Percentiles rank a stretch among this genome's conserved stretches.
These are phyloP conservation scores for Penicillium sumatraense DNA, from an alignment of 2,329 filamentous ascomycete species.

Conservation along the genomic window DNA sequence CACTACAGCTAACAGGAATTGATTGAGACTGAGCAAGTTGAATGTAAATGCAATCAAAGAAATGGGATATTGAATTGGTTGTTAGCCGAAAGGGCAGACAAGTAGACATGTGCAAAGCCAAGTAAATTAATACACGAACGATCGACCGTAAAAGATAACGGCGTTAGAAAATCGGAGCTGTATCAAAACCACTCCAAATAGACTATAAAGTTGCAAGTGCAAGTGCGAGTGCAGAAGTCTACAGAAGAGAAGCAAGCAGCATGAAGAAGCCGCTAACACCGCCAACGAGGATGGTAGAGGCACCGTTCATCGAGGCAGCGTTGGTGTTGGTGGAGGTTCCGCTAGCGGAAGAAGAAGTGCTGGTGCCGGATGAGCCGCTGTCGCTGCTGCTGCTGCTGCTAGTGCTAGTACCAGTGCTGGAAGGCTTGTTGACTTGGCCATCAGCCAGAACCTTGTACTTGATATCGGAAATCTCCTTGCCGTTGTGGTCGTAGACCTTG, in stretches of 20 bases:
- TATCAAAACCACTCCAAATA: not conserved
- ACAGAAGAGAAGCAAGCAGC: slow-evolving; percentile 34
- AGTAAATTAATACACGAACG: slow-evolving; percentile 14
- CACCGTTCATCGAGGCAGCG: slow-evolving; percentile 28
- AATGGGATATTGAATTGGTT: slow-evolving; percentile 3
- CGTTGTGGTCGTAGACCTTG: slow-evolving; percentile 61
- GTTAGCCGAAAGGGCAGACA: not conserved
- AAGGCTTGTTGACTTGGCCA: slow-evolving; percentile 60
- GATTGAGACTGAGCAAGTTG: too few species aligned
- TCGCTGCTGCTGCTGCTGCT: slow-evolving; percentile 13
- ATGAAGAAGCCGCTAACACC: slow-evolving; percentile 33
- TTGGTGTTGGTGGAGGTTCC: slow-evolving; percentile 15
- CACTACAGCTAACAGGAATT: too few species aligned
- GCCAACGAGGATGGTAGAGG: slow-evolving; percentile 27
- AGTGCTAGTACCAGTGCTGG: slow-evolving; percentile 26
- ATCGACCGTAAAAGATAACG: not conserved
- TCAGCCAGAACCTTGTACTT: slow-evolving; percentile 59
- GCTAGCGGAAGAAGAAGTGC: slow-evolving; percentile 10
- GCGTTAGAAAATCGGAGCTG: not conserved
- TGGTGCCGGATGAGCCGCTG: slow-evolving; percentile 8
- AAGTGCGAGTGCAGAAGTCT: too few species aligned
- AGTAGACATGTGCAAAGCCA: slow-evolving; percentile 5
- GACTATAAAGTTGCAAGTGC: not conserved
- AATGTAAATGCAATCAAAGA: too few species aligned
- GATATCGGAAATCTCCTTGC: slow-evolving; percentile 65